These are phyloP conservation scores for Phlebiopsis gigantea DNA, from an alignment of 768 basidiomycete species.

Conservation along the genomic window DNA sequence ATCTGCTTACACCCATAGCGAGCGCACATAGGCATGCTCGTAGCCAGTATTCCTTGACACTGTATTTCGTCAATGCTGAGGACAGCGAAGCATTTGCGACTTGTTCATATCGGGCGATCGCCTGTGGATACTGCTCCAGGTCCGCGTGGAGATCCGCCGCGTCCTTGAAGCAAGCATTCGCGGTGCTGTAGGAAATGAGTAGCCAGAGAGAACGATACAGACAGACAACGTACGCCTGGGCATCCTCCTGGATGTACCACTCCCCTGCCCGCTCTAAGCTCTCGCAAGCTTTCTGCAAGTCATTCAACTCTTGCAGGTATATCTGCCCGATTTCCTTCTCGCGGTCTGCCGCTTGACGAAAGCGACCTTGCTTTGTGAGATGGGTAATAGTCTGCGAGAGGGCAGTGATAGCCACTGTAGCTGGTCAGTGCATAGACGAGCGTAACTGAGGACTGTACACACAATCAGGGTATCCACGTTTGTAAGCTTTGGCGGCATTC, in stretches of 20 bases:
- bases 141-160: slow-evolving; percentile 94
- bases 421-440: background rate
- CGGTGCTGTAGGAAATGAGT: slow-evolving; percentile 56
- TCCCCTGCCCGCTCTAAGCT: slow-evolving; percentile 90
- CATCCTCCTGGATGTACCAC: slow-evolving; percentile 98
- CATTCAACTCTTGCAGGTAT: slow-evolving; percentile 75
- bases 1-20: slow-evolving; percentile 70
- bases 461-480: slow-evolving; percentile 83
- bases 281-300: slow-evolving; percentile 83
- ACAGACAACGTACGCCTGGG: slow-evolving; percentile 68
- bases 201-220: background rate
- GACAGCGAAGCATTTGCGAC: slow-evolving; percentile 81
- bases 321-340: slow-evolving; percentile 97
- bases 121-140: slow-evolving; percentile 76
- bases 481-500: slow-evolving; percentile 96
- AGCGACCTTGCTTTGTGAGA: slow-evolving; percentile 80
- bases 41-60: slow-evolving; percentile 97
- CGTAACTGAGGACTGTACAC: slow-evolving; percentile 23
- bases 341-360: slow-evolving; percentile 95
- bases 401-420: slow-evolving; percentile 82
- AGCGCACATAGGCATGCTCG: slow-evolving; percentile 81
- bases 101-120: slow-evolving; percentile 85
- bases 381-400: slow-evolving; percentile 79
- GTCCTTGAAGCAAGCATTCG: slow-evolving; percentile 93
- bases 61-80: slow-evolving; percentile 91